Percentiles rank a stretch among this genome's conserved stretches.
Evolutionary conservation across 2,329 filamentous ascomycete genomes (phyloP).

Genomic region (Domatiomyces catenatus): DNA sequence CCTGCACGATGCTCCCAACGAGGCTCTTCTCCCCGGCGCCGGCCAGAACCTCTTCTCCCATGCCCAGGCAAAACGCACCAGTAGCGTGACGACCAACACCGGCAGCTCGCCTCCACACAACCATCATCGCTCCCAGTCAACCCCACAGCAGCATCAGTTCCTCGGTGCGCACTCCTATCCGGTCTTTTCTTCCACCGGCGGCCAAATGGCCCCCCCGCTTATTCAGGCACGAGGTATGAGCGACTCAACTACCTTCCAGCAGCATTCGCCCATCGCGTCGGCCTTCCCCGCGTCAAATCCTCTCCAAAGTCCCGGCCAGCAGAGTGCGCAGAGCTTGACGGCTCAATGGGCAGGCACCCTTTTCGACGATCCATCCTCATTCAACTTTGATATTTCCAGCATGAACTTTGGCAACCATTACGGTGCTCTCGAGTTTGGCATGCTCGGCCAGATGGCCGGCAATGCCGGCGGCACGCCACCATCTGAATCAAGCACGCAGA

Average conservation of each 20-base stretch:
- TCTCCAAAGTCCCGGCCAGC: constrained; percentile 25
- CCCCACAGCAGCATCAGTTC: constrained; percentile 26
- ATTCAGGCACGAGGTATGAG: constrained; percentile 31
- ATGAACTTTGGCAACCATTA: constrained; percentile 95
- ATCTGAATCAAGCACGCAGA: constrained; percentile 41
- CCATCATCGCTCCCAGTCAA: constrained; percentile 21
- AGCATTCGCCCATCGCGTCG: constrained; percentile 60
- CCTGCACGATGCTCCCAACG: constrained; percentile 84
- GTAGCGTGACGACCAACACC: constrained; percentile 16
- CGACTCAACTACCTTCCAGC: constrained; percentile 41
- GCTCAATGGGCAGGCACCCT: constrained; percentile 39
- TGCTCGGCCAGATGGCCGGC: constrained; percentile 92
- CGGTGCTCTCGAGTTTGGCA: constrained; percentile 85
- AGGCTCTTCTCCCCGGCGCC: constrained; percentile 74
- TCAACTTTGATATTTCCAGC: constrained; percentile 90
- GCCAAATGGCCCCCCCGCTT: constrained; percentile 28
- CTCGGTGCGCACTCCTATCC: constrained; percentile 18
- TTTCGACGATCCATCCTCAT: constrained; percentile 81
- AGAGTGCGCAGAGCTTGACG: constrained; percentile 20
- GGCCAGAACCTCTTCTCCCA: constrained; percentile 47
- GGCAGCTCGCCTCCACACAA: constrained; percentile 21
- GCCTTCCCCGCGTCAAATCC: constrained; percentile 41
- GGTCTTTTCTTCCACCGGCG: constrained; percentile 27
- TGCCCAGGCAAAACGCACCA: constrained; percentile 26
- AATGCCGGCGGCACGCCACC: constrained; percentile 66